Evolutionary conservation across 73 alveolate species (phyloP), one percentile per base, ranked within the genome.

Genomic region (Loxodes magnus): DNA sequence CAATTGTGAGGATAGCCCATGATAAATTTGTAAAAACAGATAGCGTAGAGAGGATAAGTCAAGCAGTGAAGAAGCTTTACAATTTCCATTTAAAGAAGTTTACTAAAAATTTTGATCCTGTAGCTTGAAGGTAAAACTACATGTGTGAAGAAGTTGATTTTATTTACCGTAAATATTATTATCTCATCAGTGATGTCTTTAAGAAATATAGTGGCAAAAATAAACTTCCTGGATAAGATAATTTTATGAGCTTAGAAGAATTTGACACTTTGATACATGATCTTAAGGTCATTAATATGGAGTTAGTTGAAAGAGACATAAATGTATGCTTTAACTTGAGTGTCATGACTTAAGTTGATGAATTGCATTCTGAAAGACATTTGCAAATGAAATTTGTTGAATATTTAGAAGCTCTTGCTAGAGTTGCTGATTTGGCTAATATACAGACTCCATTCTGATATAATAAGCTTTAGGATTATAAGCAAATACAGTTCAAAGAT

Each of bases 291-390:
- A 74, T 85, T n/a, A 65, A 53, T 52, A 93, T 79, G 16, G 31
- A 44, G 14, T 71, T 77, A 37, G 79, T 84, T 3, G 56, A 75
- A 25, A 61, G 88, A 59, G 89, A 85, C 52, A 67, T 74, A 4
- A 82, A 70, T 12, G 43, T 74, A 15, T 51, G 79, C 21, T 85
- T 68, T 38, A 84, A 74, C 35, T 56, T 72, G 25, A 56, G 87
- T n/a, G 79, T 79, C 74, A 79, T 79, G 90, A 84, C 93, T 28
- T 71, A 84, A 49, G 67, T 79, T 3, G 78, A 78, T 42, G 88
- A 80, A 35, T 38, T 80, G 10, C 75, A 76, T 9, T 48, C 20
- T 12, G 87, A 83, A 14, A 60, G 90, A 22, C 87, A 82, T 41
- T 60, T 82, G 48, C 52, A 75, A 35, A 82, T 82, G 94, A 20